These are phyloP conservation scores for Exophiala phaeomuriformis DNA, from an alignment of 2,329 filamentous ascomycete genomes.

Conservation along the genomic window DNA sequence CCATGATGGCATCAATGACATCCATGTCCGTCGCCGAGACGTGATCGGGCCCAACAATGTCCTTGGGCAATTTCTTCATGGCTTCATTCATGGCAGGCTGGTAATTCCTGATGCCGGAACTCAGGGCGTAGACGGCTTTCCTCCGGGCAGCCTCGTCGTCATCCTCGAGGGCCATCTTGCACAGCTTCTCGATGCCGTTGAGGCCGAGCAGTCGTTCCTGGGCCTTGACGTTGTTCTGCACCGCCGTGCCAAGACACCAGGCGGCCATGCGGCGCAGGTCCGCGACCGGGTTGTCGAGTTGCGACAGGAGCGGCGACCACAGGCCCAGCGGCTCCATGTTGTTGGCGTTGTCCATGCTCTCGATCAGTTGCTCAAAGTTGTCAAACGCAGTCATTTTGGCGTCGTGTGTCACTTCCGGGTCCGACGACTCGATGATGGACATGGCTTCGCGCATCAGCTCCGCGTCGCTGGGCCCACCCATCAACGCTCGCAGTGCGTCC, in stretches of 20 bases:
- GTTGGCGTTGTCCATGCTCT: conserved; percentile 93
- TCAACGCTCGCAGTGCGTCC: conserved; percentile 63
- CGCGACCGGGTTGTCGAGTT: conserved; percentile 59
- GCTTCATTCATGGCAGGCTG: conserved; percentile 63
- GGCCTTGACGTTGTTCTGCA: conserved; percentile 85
- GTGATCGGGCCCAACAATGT: conserved; percentile 52
- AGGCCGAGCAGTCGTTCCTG: conserved; percentile 63
- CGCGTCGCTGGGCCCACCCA: conserved; percentile 81
- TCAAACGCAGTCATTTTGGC: conserved; percentile 80
- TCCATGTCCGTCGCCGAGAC: conserved; percentile 87
- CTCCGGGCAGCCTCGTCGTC: conserved; percentile 60
- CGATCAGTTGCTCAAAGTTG: conserved; percentile 89
- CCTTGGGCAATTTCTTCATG: conserved; percentile 59
- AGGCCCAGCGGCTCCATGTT: conserved; percentile 72
- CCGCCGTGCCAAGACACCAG: conserved; percentile 91
- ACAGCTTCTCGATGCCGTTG: conserved; percentile 64
- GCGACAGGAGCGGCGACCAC: conserved; percentile 71
- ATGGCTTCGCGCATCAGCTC: conserved; percentile 86
- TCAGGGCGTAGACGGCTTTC: conserved; percentile 86
- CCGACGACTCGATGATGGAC: conserved; percentile 59
- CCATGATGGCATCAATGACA: conserved; percentile 67
- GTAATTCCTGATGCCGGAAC: conserved; percentile 78
- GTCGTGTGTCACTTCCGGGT: conserved; percentile 59
- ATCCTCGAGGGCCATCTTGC: conserved; percentile 56
- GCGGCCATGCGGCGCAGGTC: conserved; percentile 78